Evolutionary conservation across 306 rosid genomes (phyloP), one percentile per base, ranked within the genome.

Genomic region (Cucurbita argyrosperma): DNA sequence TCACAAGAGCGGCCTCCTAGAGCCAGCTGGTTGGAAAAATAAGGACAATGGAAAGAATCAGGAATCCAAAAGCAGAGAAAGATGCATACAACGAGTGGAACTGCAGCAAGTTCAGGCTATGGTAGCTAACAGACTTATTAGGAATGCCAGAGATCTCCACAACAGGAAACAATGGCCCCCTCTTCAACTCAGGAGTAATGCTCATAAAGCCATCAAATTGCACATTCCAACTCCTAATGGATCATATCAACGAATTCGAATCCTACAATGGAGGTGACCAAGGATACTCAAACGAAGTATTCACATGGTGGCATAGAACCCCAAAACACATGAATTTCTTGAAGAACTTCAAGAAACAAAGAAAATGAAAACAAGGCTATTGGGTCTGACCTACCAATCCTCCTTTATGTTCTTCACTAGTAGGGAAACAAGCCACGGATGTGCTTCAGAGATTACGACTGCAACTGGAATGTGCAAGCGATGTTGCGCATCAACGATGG

Each of bases 211-310:
- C 99, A 55, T 94, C 99, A 73, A 89, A 94, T 64, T 94, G 95
- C 81, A 94, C 99, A 51, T 91, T 94, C 79, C 19, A 81, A 72
- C 90, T 91, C 46, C 79, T 94, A 57, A 91, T 91, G 96, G 90
- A 90, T 78, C 89, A 94, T 67, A 87, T 94, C 2, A 74, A 89
- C 50, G 96, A 90, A 84, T 83, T 94, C 39, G 92, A 88, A 30
- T 90, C 98, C 72, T 94, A 94, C 83, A 94, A 94, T 51, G 98
- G 98, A 54, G 98, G 98, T 35, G 98, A 94, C 76, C 97, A 94
- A 53, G 98, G 98, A 53, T 90, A 90, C 74, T 19, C 19, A 19
- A 19, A 19, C 19, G 19, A 19, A 19, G 19, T 19, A 19, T 19
- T 19, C 19, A 19, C 19, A 19, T 19, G 19, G 19, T 19, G 19